Evolutionary conservation across 2,329 filamentous ascomycete genomes (phyloP), one percentile per base, ranked within the genome.

Genomic region (Colletotrichum agaves): DNA sequence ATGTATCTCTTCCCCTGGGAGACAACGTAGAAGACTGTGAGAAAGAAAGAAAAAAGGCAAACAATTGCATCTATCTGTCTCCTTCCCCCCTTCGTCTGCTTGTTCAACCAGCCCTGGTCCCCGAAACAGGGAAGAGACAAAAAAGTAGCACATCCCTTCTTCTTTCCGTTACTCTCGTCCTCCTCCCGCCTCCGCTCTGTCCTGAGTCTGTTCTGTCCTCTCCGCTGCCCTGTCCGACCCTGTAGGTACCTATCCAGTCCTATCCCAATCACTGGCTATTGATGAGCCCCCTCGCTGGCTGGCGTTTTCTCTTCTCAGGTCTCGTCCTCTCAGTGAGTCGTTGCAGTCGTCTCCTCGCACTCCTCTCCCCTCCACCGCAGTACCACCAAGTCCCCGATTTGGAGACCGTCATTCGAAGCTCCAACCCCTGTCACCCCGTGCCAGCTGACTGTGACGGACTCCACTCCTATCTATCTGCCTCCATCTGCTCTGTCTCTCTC

Each of bases 381-480:
- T 56, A 63, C 63, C 52, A 58, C 63, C 44, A 47, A 33, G 59
- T 67, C 64, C 44, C 52, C 52, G 60, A 57, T 58, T 60, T 63
- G 46, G 53, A 67, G 60, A 64, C 64, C 53, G 55, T 64, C 61
- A 55, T 47, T 64, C 61, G 64, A 60, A 44, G 61, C 39, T 67
- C 53, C 39, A 35, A 50, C 43, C 66, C 66, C 56, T 69, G 66
- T 61, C 66, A 69, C 56, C 62, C 61, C 57, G 55, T 69, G 62
- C 66, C 66, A 69, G 66, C 66, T 69, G 66, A 67, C 56, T 67
- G 66, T 64, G 50, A 67, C 56, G 43, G 53, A 66, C 66, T 66
- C 66, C 66, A 69, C 66, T 57, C 62, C 62, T 69, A 67, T 67
- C 66, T 69, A 66, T 61, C 49, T 61, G 47, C 62, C 64, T 67